phyloP scores from a whole-genome alignment of 2,329 filamentous ascomycete species.

The Pseudocercospora pini-densiflorae region DNA sequence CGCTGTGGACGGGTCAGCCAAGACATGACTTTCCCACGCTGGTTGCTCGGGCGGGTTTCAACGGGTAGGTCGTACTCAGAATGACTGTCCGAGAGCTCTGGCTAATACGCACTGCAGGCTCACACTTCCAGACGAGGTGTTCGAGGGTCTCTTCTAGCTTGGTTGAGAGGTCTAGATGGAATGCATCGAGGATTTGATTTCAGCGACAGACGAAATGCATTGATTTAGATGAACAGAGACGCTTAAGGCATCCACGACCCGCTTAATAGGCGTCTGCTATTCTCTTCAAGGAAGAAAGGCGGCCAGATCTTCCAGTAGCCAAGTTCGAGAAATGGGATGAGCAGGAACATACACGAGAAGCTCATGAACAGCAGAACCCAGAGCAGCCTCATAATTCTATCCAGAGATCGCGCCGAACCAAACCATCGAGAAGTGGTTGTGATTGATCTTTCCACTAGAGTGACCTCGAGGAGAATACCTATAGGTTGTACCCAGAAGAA shows the following conservation, averaged over 20 bases:
- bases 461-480: slow-evolving; percentile 32
- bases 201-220: not conserved
- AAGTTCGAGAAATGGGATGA: slow-evolving; percentile 33
- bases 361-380: slow-evolving; percentile 28
- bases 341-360: slow-evolving; percentile 28
- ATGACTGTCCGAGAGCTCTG: not conserved
- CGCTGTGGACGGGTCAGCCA: not conserved
- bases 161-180: not conserved
- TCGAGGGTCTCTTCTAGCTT: not conserved
- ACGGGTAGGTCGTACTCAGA: not conserved
- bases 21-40: not conserved
- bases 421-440: not conserved
- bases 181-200: not conserved
- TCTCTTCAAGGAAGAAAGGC: not conserved
- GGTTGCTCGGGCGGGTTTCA: not conserved
- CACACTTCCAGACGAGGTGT: not conserved
- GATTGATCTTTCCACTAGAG: slow-evolving; percentile 12
- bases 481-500: slow-evolving; percentile 40
- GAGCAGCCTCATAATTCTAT: slow-evolving; percentile 11
- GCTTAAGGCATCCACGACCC: slow-evolving; percentile 9
- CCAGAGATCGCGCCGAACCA: not conserved
- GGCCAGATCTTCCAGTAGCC: slow-evolving; percentile 37
- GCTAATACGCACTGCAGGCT: not conserved
- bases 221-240: not conserved
- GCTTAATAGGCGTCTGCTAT: not conserved